Base-by-base conservation (phyloP, 1,284 basidiomycete species). In the Thecaphora frezii region DNA sequence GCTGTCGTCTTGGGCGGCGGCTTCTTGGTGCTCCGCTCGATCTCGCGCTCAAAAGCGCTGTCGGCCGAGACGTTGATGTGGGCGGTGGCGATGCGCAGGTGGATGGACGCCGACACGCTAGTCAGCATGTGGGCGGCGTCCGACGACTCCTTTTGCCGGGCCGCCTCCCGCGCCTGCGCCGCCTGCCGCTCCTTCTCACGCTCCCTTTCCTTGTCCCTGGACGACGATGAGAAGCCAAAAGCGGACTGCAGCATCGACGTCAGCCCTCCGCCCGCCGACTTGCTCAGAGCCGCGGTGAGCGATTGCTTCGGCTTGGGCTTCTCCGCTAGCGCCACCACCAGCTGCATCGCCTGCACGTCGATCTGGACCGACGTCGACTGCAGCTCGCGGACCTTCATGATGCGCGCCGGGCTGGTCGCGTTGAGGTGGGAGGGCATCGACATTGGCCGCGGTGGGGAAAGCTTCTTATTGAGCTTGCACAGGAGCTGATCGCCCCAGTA, bases 21-120 rank as follows among this genome's bases (percentile, higher is more conserved):
- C 83, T 98, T 98, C 84, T 97, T 97, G 0, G 93, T 98, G 10
- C 91, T 91, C 46, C 94, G 84, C 69, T 91, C 85, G 30, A 98
- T 83, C 78, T 97, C 94, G 2, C 83, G 79, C 1, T 85, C 84
- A 62, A 93, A 85, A 58, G 89, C 87, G 58, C 85, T 83, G 58
- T 88, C 86, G 3, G 93, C 81, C 19, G 83, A 84, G 21, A 96
- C 89, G 54, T 85, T 84, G 38, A 94, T 84, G 44, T 90, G 86
- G 0, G 90, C 92, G 23, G 89, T 87, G 71, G 90, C 93, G 28
- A 94, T 86, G 1, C 89, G 86, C 36, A 97, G 82, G 18, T 87
- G 84, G 21, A 97, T 88, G 49, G 83, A 86, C 1, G 87, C 86
- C 30, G 85, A 62, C 14, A 66, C 61, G 0, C 59, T 58, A 13